Evolutionary conservation across 805 yeast genomes (phyloP), one percentile per base, ranked within the genome.

Genomic region (Lachancea lanzarotensis): DNA sequence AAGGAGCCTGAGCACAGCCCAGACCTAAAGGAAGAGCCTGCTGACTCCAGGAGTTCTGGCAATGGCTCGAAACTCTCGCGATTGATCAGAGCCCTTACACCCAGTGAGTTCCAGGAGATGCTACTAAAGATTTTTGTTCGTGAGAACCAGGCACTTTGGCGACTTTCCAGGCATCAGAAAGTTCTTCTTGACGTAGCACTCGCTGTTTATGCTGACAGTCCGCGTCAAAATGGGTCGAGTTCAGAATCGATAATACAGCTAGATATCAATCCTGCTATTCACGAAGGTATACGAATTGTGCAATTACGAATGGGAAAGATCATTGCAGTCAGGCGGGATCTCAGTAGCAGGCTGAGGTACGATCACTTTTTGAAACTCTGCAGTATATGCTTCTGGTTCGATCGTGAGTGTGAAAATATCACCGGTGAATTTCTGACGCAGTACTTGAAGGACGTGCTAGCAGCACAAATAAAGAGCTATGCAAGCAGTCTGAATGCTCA

Each of bases 351-450:
- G 33, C 61, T 81, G 18, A 63, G 82, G 2, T 69, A 78, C 8
- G 73, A 74, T n/a, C 76, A 73, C 51, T 90, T 89, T 65, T 56
- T 86, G 38, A 69, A 79, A 47, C 73, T 87, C 42, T 87, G 80
- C 62, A 70, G 83, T 2, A 67, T 84, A 12, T 78, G 81, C 45
- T 76, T 82, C 0, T 70, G 82, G 18, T 90, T 90, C 59, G 69
- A 89, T 35, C 77, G 76, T 39, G 95, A 88, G 57, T 86, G 95
- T 61, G 98, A 93, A 62, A 71, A 79, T 12, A 75, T 90, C 3
- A 80, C 88, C 3, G 95, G 95, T 0, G 78, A 74, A 45, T 72
- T 76, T 7, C 62, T 74, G 12, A 72, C 78, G 0, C 71, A 73
- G 22, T 80, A 78, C n/a, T 66, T 91, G 25, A 78, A 82, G 42